Conservation (phyloP, 78 protist genomes). For the Dictyostelium intermedium region DNA sequence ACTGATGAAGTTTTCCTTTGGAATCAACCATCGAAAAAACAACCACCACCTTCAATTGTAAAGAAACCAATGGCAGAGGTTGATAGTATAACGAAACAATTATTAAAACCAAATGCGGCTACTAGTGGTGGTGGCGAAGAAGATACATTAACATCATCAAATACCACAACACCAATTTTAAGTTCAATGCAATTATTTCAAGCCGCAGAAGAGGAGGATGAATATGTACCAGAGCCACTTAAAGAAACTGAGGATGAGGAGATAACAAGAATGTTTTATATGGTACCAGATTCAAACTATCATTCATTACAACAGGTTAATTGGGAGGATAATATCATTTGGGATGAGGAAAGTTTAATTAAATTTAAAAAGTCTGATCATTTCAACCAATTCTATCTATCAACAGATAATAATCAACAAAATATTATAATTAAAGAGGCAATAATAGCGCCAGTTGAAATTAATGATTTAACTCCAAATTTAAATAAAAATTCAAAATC, state of each 20-base stretch:
- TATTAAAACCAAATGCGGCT: neutral
- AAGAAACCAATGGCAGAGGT: neutral
- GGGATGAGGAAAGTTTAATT: conserved; percentile 10
- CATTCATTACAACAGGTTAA: conserved; percentile 21
- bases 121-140: neutral
- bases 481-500: neutral
- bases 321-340: conserved; percentile 75
- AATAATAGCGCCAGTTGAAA: neutral
- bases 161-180: neutral
- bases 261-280: neutral
- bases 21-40: conserved; percentile 27
- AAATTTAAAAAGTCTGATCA: neutral
- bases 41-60: conserved; percentile 3
- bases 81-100: conserved; percentile 6
- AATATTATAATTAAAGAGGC: neutral
- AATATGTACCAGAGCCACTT: conserved; percentile 46
- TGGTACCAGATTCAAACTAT: conserved; percentile 1
- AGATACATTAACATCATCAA: neutral
- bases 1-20: neutral
- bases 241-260: conserved; percentile 2
- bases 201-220: conserved; percentile 45
- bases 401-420: neutral
- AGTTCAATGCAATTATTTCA: neutral
- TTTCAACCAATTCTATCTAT: neutral
- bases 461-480: neutral